Conservation (phyloP, 1,284 basidiomycete species). For the Fistulina hepatica region DNA sequence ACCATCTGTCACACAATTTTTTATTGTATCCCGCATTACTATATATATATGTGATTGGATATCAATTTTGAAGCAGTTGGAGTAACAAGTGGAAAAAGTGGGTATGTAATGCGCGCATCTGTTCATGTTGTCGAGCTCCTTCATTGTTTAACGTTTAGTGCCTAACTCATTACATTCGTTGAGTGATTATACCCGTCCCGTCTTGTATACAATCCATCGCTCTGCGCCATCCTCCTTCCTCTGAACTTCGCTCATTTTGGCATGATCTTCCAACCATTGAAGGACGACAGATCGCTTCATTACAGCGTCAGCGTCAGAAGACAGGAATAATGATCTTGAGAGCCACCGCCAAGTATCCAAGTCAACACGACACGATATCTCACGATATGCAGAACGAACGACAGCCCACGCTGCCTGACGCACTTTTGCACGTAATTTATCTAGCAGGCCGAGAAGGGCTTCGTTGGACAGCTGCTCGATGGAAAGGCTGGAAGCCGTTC, state of each 20-base stretch:
- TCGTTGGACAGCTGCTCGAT: slow-evolving; percentile 26
- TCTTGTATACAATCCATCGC: slow-evolving; percentile 44
- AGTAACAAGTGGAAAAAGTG: no score
- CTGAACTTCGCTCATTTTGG: slow-evolving; percentile 33
- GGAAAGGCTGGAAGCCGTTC: background rate
- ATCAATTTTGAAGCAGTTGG: no score
- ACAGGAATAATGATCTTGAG: slow-evolving; percentile 32
- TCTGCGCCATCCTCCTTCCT: slow-evolving; percentile 42
- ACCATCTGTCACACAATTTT: no score
- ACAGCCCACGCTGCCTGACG: slow-evolving; percentile 46
- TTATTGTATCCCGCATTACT: no score
- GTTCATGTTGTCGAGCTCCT: no score
- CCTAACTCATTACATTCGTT: no score
- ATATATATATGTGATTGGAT: no score
- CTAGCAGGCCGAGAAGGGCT: slow-evolving; percentile 35
- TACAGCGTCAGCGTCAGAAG: slow-evolving; percentile 15
- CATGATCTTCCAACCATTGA: slow-evolving; percentile 41
- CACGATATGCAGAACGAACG: slow-evolving; percentile 54
- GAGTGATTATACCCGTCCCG: no score
- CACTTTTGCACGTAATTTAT: slow-evolving; percentile 36
- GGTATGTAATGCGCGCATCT: no score
- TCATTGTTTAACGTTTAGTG: no score
- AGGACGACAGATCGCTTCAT: no score
- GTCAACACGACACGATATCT: slow-evolving; percentile 35
- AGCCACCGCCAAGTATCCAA: slow-evolving; percentile 41